Conservation (phyloP, 805 yeast genomes). For the Allodekkera sacchari region DNA sequence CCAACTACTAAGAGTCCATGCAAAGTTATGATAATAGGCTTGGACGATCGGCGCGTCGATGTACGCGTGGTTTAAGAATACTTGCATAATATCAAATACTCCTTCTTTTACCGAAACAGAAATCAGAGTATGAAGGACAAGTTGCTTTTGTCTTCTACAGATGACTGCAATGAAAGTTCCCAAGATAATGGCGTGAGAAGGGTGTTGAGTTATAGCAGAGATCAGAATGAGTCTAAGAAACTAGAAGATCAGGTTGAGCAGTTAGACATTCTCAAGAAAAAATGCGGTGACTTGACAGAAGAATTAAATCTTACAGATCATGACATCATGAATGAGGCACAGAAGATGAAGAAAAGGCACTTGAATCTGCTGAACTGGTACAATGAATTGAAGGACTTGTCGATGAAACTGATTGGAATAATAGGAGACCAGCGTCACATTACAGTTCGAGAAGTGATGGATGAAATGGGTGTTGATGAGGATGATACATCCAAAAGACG, state of each 20-base stretch:
- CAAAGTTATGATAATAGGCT: no score
- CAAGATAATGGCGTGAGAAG: no score
- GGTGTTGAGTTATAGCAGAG: no score
- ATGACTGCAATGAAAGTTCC: no score
- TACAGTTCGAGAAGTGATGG: constrained; percentile 37
- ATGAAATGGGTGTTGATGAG: constrained; percentile 39
- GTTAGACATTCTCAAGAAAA: constrained; percentile 1
- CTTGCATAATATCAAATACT: no score
- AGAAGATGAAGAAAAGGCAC: constrained; percentile 40
- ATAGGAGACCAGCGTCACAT: constrained; percentile 52
- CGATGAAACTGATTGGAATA: constrained; percentile 45
- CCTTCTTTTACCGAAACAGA: constrained; percentile 29
- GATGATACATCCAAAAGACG: no score
- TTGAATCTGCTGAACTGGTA: constrained; percentile 45
- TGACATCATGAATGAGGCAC: constrained; percentile 4
- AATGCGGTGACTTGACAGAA: constrained; percentile 6
- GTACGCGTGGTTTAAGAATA: no score
- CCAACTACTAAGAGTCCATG: no score
- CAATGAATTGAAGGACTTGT: constrained; percentile 57
- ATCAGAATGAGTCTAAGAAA: no score
- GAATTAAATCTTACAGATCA: constrained; percentile 5
- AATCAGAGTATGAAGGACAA: constrained; percentile 6
- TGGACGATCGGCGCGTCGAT: no score
- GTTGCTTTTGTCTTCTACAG: no score
- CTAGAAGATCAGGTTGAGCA: not conserved